These are phyloP conservation scores for Skeletonema grethae DNA, from an alignment of 108 stramenopile species.

Conservation along the genomic window DNA sequence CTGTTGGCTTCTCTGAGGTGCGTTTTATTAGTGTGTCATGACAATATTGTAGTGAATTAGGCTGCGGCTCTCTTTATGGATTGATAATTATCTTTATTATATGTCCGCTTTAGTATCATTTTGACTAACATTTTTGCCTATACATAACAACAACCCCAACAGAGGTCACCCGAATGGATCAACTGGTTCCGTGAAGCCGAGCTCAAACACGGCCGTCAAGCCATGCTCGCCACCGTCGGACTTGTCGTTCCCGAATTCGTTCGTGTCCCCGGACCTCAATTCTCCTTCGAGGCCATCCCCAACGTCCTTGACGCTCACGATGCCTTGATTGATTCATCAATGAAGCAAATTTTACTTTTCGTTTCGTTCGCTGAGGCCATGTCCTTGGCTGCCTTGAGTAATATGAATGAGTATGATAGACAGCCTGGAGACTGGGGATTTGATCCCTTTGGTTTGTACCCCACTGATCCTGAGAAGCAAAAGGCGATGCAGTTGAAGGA, in stretches of 20 bases:
- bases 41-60: background rate
- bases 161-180: slow-evolving; percentile 63
- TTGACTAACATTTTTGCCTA: background rate
- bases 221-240: slow-evolving; percentile 90
- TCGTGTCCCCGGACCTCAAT: slow-evolving; percentile 84
- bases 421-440: slow-evolving; percentile 80
- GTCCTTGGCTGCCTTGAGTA: slow-evolving; percentile 61
- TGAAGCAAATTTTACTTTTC: slow-evolving; percentile 85
- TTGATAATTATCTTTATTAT: background rate
- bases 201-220: slow-evolving; percentile 81
- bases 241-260: slow-evolving; percentile 83
- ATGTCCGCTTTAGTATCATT: background rate
- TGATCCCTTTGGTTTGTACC: slow-evolving; percentile 70
- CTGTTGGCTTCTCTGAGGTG: slow-evolving; percentile 73
- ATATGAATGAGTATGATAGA: slow-evolving; percentile 71
- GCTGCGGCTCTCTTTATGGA: background rate
- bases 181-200: slow-evolving; percentile 91
- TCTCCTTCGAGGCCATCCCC: slow-evolving; percentile 85
- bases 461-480: slow-evolving; percentile 54
- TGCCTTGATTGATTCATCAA: slow-evolving; percentile 63
- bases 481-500: slow-evolving; percentile 78
- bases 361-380: slow-evolving; percentile 68
- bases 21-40: slow-evolving; percentile 2
- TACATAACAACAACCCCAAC: background rate
- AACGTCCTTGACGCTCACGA: slow-evolving; percentile 85